Base-by-base conservation (phyloP, 352 stramenopile species). In the Nothophytophthora sp. region DNA sequence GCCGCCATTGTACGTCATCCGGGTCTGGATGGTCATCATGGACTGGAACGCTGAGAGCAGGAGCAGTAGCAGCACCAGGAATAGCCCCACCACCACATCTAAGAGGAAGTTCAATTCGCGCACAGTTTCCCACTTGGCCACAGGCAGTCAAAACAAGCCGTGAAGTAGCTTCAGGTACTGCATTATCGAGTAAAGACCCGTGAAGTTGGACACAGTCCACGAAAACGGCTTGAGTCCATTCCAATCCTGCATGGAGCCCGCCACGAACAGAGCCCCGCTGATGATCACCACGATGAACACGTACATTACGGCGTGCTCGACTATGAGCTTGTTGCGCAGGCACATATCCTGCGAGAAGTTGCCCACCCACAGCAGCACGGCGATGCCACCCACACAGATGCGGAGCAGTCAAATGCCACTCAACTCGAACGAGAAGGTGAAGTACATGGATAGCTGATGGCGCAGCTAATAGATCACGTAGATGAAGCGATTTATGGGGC, bases 1-100 rank as follows among this genome's bases (percentile, higher is more conserved):
- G 33, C 86, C 83, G 16, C 85, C 84, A 48, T 96, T 96, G 63
- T 96, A 96, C 86, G 94, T 96, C 83, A 96, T 96, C 25, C 86
- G 83, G 28, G 86, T 93, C 45, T 96, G 86, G 45, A 94, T 90
- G 8, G 84, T 94, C 30, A 76, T 82, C 83, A 96, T 94, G 56
- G 94, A 96, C 18, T 83, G 86, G 50, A 96, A 83, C 16, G 79
- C 82, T 32, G 83, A 94, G 4, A 96, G 27, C 16, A 94, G 34
- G 29, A 94, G 37, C 15, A 96, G 69, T 16, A 82, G 81, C 1
- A 93, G 12, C 13, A 87, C 70, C 18, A 94, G 44, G 47, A 94
- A 90, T n/a, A 92, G 25, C 1, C 86, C 86, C 8, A 93, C 76
- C 1, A 92, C 63, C 63, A 92, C 86, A 43, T 96, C 86, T 50